phyloP scores from a whole-genome alignment of 2,329 filamentous ascomycete species.

The Phaeosphaeria sp. region DNA sequence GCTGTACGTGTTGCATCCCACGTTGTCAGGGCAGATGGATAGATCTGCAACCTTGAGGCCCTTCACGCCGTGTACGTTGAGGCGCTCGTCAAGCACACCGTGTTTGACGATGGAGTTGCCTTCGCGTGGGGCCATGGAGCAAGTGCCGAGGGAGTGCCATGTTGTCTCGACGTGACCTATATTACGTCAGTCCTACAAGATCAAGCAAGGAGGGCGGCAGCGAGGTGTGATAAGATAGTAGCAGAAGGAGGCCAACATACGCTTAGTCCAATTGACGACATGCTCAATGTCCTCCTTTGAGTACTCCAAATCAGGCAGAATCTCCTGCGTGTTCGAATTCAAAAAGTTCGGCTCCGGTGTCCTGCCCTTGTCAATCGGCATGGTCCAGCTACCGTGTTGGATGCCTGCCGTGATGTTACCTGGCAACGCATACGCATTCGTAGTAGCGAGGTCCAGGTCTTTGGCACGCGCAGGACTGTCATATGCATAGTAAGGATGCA shows the following conservation, averaged over 20 bases:
- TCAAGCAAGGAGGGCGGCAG: no score
- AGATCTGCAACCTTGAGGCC: slow-evolving; percentile 79
- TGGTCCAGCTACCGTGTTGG: slow-evolving; percentile 74
- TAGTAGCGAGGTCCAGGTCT: slow-evolving; percentile 77
- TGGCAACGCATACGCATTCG: slow-evolving; percentile 75
- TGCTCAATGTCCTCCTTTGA: slow-evolving; percentile 66
- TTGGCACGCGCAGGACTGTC: slow-evolving; percentile 72
- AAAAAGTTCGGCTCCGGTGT: slow-evolving; percentile 59
- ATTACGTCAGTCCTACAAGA: slow-evolving; percentile 5
- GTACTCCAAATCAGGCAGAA: slow-evolving; percentile 72
- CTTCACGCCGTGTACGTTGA: slow-evolving; percentile 79
- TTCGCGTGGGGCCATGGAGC: slow-evolving; percentile 77
- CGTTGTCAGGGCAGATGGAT: slow-evolving; percentile 79
- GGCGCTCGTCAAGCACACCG: slow-evolving; percentile 76
- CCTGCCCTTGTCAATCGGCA: slow-evolving; percentile 63
- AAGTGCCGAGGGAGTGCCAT: slow-evolving; percentile 73
- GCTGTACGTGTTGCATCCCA: slow-evolving; percentile 66
- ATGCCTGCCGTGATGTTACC: slow-evolving; percentile 75
- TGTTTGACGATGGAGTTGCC: slow-evolving; percentile 83
- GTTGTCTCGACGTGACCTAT: slow-evolving; percentile 73
- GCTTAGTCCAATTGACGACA: slow-evolving; percentile 68
- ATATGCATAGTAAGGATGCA: slow-evolving; percentile 75
- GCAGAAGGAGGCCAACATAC: slow-evolving; percentile 20
- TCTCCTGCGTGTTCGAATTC: slow-evolving; percentile 68
- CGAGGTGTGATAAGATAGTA: background rate